Evolutionary conservation across 2,329 filamentous ascomycete genomes (phyloP).

Genomic region (Cadophora sp.): DNA sequence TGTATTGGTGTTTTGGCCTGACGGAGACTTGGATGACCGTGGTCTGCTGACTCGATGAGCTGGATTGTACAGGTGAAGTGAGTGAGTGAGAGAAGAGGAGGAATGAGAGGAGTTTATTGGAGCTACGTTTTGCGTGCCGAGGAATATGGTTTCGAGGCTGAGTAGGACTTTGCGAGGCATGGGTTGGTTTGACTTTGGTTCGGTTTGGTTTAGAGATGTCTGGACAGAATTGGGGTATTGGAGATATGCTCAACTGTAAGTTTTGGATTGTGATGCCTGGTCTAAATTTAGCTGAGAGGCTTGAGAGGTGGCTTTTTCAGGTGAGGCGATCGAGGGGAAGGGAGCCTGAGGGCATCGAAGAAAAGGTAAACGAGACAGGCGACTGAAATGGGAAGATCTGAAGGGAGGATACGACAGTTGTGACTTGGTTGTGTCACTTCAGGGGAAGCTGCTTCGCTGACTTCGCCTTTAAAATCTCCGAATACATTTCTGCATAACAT

Average conservation of each 20-base stretch:
- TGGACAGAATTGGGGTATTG: not conserved
- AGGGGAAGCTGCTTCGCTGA: too few relatives aligned
- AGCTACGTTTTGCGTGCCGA: not conserved
- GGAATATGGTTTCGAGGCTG: not conserved
- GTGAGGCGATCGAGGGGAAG: not conserved
- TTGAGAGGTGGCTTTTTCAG: too few relatives aligned
- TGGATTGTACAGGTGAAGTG: not conserved
- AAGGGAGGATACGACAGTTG: too few relatives aligned
- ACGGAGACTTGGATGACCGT: not conserved
- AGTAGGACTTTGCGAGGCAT: not conserved
- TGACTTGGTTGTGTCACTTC: too few relatives aligned
- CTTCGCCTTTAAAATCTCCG: too few relatives aligned
- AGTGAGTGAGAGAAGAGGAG: too few relatives aligned
- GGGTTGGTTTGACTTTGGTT: not conserved
- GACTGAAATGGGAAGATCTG: too few relatives aligned
- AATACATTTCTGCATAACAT: too few relatives aligned
- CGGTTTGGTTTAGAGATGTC: not conserved
- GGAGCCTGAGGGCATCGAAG: not conserved
- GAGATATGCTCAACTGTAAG: not conserved
- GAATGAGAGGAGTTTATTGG: not conserved
- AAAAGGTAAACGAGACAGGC: too few relatives aligned
- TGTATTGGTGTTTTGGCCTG: not conserved
- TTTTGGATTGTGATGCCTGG: not conserved
- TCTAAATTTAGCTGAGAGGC: too few relatives aligned
- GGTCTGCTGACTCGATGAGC: not conserved